phyloP scores from a whole-genome alignment of 129 eudicot species.

The Cynara cardunculus region DNA sequence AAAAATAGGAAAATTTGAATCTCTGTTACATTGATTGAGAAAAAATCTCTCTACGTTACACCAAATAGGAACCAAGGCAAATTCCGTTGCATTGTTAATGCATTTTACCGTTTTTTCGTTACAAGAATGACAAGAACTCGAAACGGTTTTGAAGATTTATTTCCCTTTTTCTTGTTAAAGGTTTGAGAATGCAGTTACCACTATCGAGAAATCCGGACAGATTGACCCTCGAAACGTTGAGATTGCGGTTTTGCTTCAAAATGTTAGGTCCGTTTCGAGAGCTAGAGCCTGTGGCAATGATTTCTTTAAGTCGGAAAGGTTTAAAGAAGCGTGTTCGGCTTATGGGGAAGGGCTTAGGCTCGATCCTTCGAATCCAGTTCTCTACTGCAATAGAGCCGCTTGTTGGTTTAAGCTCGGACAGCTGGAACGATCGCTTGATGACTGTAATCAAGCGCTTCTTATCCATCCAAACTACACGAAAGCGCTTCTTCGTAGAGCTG shows the following conservation, averaged over 20 bases:
- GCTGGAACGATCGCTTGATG: conserved; percentile 70
- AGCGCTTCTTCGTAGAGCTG: conserved; percentile 91
- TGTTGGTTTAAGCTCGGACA: conserved; percentile 87
- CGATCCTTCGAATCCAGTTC: conserved; percentile 77
- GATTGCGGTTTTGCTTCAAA: conserved; percentile 51
- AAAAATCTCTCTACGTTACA: not conserved
- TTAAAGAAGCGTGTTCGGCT: conserved; percentile 89
- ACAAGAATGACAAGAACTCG: not conserved
- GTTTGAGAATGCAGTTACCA: conserved; percentile 64
- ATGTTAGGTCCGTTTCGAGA: conserved; percentile 56
- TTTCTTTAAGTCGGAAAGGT: conserved; percentile 74
- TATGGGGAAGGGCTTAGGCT: conserved; percentile 84
- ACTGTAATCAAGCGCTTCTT: conserved; percentile 85
- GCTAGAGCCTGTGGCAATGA: conserved; percentile 93
- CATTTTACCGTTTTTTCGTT: not conserved
- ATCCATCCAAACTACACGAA: conserved; percentile 75
- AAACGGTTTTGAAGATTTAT: not conserved
- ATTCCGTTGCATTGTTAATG: not conserved
- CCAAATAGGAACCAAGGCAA: too few species aligned
- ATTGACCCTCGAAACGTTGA: conserved; percentile 62
- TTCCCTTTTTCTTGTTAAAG: conserved; percentile 38
- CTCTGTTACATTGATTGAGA: not conserved
- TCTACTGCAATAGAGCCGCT: conserved; percentile 88
- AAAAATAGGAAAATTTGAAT: not conserved
- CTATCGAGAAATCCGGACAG: conserved; percentile 60